phyloP scores from a whole-genome alignment of 768 basidiomycete genomes.

The Tulasnella sp. region DNA sequence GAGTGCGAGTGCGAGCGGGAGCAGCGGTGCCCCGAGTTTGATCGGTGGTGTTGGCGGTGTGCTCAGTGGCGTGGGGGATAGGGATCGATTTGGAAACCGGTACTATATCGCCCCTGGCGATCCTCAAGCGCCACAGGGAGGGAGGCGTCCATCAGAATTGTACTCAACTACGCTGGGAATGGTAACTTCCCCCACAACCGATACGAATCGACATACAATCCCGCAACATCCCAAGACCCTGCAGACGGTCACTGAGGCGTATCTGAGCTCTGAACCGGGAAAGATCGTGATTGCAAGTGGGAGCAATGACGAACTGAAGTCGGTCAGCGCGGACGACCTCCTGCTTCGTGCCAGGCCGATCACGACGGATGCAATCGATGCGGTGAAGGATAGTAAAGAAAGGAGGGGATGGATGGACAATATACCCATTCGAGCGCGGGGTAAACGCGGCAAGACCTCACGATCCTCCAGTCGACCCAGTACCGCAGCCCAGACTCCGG shows the following conservation, averaged over 20 bases:
- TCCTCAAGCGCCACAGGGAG: not conserved
- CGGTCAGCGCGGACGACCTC: too few species aligned
- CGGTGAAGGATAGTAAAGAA: not conserved
- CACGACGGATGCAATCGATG: not conserved
- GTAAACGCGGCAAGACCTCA: slow-evolving; percentile 11
- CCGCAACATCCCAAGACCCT: not conserved
- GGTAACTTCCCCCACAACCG: not conserved
- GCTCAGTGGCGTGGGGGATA: not conserved
- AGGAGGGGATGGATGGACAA: not conserved
- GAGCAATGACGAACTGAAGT: not conserved
- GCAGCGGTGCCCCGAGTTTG: not conserved
- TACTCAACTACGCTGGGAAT: not conserved
- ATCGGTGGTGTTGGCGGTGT: not conserved
- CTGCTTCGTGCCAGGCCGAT: too few species aligned
- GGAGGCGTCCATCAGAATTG: not conserved
- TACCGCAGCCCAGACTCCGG: not conserved
- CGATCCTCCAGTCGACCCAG: slow-evolving; percentile 8
- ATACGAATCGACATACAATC: not conserved
- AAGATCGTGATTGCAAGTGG: not conserved
- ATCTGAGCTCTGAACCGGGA: not conserved
- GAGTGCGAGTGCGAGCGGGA: slow-evolving; percentile 5
- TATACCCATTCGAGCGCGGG: not conserved
- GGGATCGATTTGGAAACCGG: slow-evolving; percentile 3
- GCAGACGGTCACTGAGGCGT: not conserved
- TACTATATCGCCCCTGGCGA: not conserved